These are phyloP conservation scores for Epithemia pelagica DNA, from an alignment of 108 stramenopile genomes.

Conservation along the genomic window DNA sequence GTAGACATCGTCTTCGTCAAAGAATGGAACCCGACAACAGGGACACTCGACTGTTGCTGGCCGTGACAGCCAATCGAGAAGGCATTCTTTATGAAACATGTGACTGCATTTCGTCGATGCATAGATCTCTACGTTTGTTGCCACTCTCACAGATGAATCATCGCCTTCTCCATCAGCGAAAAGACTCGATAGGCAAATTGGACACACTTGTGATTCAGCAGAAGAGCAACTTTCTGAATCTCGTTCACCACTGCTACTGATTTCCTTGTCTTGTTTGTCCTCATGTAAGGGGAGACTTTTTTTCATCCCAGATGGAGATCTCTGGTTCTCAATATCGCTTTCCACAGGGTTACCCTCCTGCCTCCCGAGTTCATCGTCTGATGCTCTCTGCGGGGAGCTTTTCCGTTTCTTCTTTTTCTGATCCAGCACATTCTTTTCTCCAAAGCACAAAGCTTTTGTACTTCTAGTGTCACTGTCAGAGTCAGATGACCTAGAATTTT, in stretches of 20 bases:
- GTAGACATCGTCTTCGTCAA: not conserved
- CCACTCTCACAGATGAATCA: too few relatives aligned
- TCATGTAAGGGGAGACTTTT: not conserved
- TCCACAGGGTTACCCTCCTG: too few relatives aligned
- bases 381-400: too few relatives aligned
- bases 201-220: not conserved
- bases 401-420: too few relatives aligned
- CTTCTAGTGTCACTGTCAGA: too few relatives aligned
- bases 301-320: too few relatives aligned
- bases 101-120: not conserved
- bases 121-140: too few relatives aligned
- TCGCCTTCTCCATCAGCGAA: not conserved
- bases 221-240: not conserved
- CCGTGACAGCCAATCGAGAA: not conserved
- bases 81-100: not conserved
- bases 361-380: too few relatives aligned
- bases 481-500: too few relatives aligned
- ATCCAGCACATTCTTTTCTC: too few relatives aligned
- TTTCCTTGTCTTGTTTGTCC: not conserved
- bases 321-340: too few relatives aligned
- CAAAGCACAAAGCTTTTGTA: too few relatives aligned
- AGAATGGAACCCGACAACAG: not conserved
- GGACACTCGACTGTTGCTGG: not conserved
- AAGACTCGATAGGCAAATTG: not conserved
- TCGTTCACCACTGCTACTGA: not conserved